Percentiles rank a stretch among this genome's conserved stretches.
Evolutionary conservation across 768 basidiomycete genomes (phyloP).

Genomic region (Auriscalpium vulgare): DNA sequence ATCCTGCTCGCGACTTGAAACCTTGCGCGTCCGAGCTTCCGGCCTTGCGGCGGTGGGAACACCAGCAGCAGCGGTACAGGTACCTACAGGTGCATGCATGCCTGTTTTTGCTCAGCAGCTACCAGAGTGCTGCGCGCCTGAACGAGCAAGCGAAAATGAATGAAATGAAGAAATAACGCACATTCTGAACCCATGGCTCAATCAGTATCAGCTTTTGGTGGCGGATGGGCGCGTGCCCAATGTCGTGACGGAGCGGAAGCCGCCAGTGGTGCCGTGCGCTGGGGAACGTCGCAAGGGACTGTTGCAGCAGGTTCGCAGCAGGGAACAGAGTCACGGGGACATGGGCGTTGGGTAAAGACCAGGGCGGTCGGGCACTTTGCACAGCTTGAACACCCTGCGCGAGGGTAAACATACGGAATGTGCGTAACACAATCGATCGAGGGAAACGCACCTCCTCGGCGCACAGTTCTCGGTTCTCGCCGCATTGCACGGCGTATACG

Average conservation of each 20-base stretch:
- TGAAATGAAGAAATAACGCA: conserved; percentile 24
- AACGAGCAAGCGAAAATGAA: too few species aligned
- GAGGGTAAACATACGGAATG: too few species aligned
- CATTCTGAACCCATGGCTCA: conserved; percentile 60
- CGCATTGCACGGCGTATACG: conserved; percentile 90
- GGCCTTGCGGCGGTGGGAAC: too few species aligned
- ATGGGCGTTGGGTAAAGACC: too few species aligned
- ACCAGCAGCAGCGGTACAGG: too few species aligned
- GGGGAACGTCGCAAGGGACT: too few species aligned
- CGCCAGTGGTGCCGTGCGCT: too few species aligned
- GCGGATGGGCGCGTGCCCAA: conserved; percentile 70
- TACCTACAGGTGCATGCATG: too few species aligned
- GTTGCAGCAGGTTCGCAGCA: conserved; percentile 59
- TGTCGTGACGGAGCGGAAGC: too few species aligned
- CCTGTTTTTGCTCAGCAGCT: conserved; percentile 50
- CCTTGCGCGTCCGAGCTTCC: conserved; percentile 47
- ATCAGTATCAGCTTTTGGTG: conserved; percentile 55
- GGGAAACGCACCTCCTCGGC: conserved; percentile 50
- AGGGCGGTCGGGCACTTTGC: conserved; percentile 44
- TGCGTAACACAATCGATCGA: too few species aligned
- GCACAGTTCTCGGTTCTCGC: conserved; percentile 80
- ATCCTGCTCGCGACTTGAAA: too few species aligned
- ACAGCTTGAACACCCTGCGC: conserved; percentile 65
- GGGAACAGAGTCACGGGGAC: conserved; percentile 51
- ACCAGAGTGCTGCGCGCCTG: too few species aligned